Percentiles rank a stretch among this genome's conserved stretches.
These are phyloP conservation scores for Yarrowia sp. DNA, from an alignment of 805 yeast genomes.

Conservation along the genomic window DNA sequence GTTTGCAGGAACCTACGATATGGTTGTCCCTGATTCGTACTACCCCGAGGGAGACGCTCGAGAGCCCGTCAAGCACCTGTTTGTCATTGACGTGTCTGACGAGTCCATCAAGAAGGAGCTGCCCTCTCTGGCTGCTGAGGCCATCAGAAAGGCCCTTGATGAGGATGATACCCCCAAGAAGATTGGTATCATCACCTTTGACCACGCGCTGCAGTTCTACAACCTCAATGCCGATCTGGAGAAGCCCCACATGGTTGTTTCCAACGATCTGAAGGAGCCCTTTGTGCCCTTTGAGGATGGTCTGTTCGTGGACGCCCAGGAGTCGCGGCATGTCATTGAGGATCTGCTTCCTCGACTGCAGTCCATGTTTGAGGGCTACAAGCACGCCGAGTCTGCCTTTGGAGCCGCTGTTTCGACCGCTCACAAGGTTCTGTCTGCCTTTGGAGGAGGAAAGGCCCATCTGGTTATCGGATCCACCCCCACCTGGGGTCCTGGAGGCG, in stretches of 20 bases:
- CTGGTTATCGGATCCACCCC: slow-evolving; percentile 74
- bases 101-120: slow-evolving; percentile 66
- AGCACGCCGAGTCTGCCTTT: slow-evolving; percentile 67
- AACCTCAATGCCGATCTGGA: slow-evolving; percentile 65
- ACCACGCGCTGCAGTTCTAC: slow-evolving; percentile 72
- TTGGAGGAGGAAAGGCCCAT: slow-evolving; percentile 78
- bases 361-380: slow-evolving; percentile 52
- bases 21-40: slow-evolving; percentile 76
- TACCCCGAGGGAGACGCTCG: slow-evolving; percentile 56
- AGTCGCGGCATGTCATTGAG: slow-evolving; percentile 67
- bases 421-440: slow-evolving; percentile 59
- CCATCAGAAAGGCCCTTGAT: slow-evolving; percentile 65
- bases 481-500: slow-evolving; percentile 65
- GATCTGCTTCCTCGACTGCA: slow-evolving; percentile 70
- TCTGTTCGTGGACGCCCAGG: slow-evolving; percentile 78
- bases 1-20: slow-evolving; percentile 82
- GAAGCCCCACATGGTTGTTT: slow-evolving; percentile 63
- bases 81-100: slow-evolving; percentile 71
- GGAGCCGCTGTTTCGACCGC: slow-evolving; percentile 83
- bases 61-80: slow-evolving; percentile 68
- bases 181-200: slow-evolving; percentile 78
- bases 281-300: slow-evolving; percentile 82
- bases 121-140: slow-evolving; percentile 70
- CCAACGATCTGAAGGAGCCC: slow-evolving; percentile 76
- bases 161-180: slow-evolving; percentile 53